Conservation (phyloP, 495 filamentous ascomycete species). For the Tirmania nivea region DNA sequence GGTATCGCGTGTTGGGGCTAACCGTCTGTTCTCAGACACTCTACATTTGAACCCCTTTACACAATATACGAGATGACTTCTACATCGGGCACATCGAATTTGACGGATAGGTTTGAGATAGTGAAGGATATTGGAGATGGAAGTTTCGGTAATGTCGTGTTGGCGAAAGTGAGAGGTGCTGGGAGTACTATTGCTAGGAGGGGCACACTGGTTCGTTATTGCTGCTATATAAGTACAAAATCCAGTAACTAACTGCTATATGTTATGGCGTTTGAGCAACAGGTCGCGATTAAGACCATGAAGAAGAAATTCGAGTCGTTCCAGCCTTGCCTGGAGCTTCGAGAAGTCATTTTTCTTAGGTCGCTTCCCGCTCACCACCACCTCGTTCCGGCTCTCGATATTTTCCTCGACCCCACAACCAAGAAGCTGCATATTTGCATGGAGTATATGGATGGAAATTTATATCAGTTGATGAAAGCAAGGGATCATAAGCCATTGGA, state of each 20-base stretch:
- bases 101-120: slow-evolving; percentile 71
- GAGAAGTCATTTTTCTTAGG: slow-evolving; percentile 89
- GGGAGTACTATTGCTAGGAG: slow-evolving; percentile 73
- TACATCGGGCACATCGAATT: neutral
- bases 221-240: neutral
- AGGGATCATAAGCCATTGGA: slow-evolving; percentile 87
- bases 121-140: slow-evolving; percentile 97
- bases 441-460: slow-evolving; percentile 99
- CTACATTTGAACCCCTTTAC: too few species aligned
- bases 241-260: neutral
- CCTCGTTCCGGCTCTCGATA: slow-evolving; percentile 90
- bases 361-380: slow-evolving; percentile 73
- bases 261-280: slow-evolving; percentile 18
- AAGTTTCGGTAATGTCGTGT: slow-evolving; percentile 87
- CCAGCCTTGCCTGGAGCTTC: slow-evolving; percentile 65
- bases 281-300: slow-evolving; percentile 98
- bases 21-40: too few species aligned
- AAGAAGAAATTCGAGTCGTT: slow-evolving; percentile 98
- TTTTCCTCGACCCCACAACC: slow-evolving; percentile 89
- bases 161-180: slow-evolving; percentile 74
- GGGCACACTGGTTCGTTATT: slow-evolving; percentile 63
- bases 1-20: too few species aligned
- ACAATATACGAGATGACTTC: too few species aligned
- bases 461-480: slow-evolving; percentile 98
- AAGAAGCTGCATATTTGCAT: slow-evolving; percentile 95